These are phyloP conservation scores for Cercospora sp. DNA, from an alignment of 2,329 filamentous ascomycete species.

Conservation along the genomic window DNA sequence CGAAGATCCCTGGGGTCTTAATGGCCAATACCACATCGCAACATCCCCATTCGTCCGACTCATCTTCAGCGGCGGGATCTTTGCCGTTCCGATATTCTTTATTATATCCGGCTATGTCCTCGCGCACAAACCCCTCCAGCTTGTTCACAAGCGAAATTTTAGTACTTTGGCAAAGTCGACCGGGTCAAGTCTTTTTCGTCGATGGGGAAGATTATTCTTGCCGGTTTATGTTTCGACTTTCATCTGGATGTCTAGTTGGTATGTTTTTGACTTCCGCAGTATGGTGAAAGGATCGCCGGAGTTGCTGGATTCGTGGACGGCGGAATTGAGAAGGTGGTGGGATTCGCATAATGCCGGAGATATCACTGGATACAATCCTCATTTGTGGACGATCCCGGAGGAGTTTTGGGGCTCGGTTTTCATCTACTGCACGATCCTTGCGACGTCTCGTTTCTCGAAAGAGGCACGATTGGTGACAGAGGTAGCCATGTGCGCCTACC, in stretches of 20 bases:
- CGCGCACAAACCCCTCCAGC: constrained; percentile 46
- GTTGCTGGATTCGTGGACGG: not conserved
- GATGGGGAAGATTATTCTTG: constrained; percentile 52
- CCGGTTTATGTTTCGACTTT: constrained; percentile 58
- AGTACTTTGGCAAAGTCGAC: constrained; percentile 43
- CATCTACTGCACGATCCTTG: constrained; percentile 58
- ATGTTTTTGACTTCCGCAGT: constrained; percentile 51
- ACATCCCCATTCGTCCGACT: constrained; percentile 59
- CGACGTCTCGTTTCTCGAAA: constrained; percentile 56
- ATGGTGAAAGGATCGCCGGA: not conserved
- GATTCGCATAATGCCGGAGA: constrained; percentile 52
- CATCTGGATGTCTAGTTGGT: constrained; percentile 55
- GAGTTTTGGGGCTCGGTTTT: constrained; percentile 65
- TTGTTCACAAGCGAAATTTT: constrained; percentile 33
- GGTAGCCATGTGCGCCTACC: constrained; percentile 58
- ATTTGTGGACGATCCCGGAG: constrained; percentile 64
- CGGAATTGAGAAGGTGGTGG: constrained; percentile 27
- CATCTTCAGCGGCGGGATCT: constrained; percentile 63
- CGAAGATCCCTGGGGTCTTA: constrained; percentile 57
- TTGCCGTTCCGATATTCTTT: constrained; percentile 56
- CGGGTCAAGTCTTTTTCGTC: constrained; percentile 51
- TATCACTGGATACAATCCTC: constrained; percentile 55
- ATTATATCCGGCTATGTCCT: constrained; percentile 55
- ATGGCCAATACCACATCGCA: constrained; percentile 51
- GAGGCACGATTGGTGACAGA: constrained; percentile 34